Conservation (phyloP, 345 rosid species). For the Hypericum perforatum region DNA sequence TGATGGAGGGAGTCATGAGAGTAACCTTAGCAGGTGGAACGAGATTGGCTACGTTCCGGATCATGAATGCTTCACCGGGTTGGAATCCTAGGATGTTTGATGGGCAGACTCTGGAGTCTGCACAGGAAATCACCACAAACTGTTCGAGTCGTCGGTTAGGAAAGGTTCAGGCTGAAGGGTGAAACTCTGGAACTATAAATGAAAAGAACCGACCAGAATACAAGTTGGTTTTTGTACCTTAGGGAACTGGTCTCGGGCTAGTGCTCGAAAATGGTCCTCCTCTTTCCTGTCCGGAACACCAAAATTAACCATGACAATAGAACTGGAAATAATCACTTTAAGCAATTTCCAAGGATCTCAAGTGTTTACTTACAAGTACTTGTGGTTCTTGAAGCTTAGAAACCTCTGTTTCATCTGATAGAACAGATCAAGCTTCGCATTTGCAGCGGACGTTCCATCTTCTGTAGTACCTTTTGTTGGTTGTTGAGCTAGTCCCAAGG, state of each 20-base stretch:
- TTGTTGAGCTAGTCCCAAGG: conserved; percentile 15
- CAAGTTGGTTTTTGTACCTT: conserved; percentile 14
- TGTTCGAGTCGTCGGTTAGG: conserved; percentile 18
- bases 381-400: conserved; percentile 44
- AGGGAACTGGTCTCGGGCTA: conserved; percentile 18
- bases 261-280: conserved; percentile 13
- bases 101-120: conserved; percentile 26
- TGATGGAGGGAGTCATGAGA: not conserved
- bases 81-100: conserved; percentile 26
- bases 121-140: conserved; percentile 31
- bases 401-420: conserved; percentile 48
- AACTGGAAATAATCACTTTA: not conserved
- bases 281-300: conserved; percentile 11
- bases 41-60: conserved; percentile 21
- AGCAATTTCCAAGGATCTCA: not conserved
- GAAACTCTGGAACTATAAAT: not conserved
- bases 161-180: no score
- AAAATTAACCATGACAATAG: not conserved
- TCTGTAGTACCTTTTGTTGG: conserved; percentile 2
- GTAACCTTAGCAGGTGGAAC: conserved; percentile 20
- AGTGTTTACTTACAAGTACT: conserved; percentile 34
- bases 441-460: conserved; percentile 11
- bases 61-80: conserved; percentile 26
- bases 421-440: conserved; percentile 14
- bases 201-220: no score